These are phyloP conservation scores for Malassezia slooffiae DNA, from an alignment of 1,284 basidiomycete genomes.

Conservation along the genomic window DNA sequence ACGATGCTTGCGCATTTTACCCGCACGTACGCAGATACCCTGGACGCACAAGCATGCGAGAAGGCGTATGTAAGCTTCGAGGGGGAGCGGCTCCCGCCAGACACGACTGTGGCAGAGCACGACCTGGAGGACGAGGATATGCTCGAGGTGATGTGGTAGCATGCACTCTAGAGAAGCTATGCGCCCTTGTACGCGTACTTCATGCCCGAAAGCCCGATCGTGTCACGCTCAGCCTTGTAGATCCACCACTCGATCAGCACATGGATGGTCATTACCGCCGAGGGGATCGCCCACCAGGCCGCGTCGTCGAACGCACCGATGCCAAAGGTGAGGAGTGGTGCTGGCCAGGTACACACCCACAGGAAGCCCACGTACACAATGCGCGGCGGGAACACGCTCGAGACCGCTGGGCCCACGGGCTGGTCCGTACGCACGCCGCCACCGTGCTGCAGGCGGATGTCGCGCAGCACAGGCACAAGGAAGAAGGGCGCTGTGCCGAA, in stretches of 20 bases:
- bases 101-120: conserved; percentile 16
- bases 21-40: conserved; percentile 6
- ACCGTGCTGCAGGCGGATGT: conserved; percentile 26
- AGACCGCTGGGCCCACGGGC: conserved; percentile 10
- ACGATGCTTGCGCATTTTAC: conserved; percentile 24
- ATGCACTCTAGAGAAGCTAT: conserved; percentile 4
- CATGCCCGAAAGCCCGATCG: conserved; percentile 29
- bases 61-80: conserved; percentile 15
- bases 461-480: conserved; percentile 31
- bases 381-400: conserved; percentile 21
- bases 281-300: conserved; percentile 39
- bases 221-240: conserved; percentile 24
- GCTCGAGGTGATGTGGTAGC: conserved; percentile 16
- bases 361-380: conserved; percentile 37
- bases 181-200: conserved; percentile 44
- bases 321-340: conserved; percentile 42
- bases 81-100: conserved; percentile 13
- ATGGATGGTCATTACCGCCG: conserved; percentile 21
- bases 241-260: conserved; percentile 30
- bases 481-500: conserved; percentile 41
- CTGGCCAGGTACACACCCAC: conserved; percentile 23
- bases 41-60: background rate
- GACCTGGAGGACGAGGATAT: conserved; percentile 23
- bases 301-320: conserved; percentile 40
- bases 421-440: conserved; percentile 18